A percentile compares a stretch with the other conserved stretches of the same genome.
These are phyloP conservation scores for Thyridium curvatum DNA, from an alignment of 2,329 filamentous ascomycete genomes.

Conservation along the genomic window DNA sequence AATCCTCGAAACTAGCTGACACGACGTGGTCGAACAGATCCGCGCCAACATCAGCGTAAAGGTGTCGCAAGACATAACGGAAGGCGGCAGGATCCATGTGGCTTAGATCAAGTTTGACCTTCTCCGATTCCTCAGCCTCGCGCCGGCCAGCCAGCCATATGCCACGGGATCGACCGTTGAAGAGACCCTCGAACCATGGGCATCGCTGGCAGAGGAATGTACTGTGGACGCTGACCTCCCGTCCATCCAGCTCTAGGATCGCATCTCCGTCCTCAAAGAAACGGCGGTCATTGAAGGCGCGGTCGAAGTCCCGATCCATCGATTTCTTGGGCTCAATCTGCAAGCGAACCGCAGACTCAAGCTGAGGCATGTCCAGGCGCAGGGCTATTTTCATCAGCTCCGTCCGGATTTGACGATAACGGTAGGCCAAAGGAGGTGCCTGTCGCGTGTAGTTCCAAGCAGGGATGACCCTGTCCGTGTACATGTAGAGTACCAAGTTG, in stretches of 20 bases:
- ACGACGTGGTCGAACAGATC: conserved; percentile 77
- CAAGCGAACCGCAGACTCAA: conserved; percentile 73
- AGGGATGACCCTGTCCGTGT: conserved; percentile 73
- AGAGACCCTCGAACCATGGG: conserved; percentile 87
- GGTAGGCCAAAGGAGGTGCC: conserved; percentile 57
- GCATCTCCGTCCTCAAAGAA: conserved; percentile 81
- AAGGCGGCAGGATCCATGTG: conserved; percentile 74
- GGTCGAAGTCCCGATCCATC: conserved; percentile 63
- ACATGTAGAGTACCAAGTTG: conserved; percentile 73
- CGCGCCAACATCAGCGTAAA: conserved; percentile 78
- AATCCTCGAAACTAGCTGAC: conserved; percentile 67
- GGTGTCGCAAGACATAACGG: conserved; percentile 67
- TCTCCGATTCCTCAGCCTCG: conserved; percentile 29
- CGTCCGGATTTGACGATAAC: conserved; percentile 72
- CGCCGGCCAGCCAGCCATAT: conserved; percentile 73
- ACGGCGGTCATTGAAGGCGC: conserved; percentile 58
- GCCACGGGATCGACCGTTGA: conserved; percentile 79
- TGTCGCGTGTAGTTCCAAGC: conserved; percentile 78
- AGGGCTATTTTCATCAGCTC: conserved; percentile 84
- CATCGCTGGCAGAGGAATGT: conserved; percentile 75
- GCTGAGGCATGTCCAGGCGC: conserved; percentile 59
- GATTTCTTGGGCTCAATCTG: conserved; percentile 61
- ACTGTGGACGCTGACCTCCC: conserved; percentile 70
- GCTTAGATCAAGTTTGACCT: conserved; percentile 69
- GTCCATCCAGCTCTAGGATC: conserved; percentile 69